Evolutionary conservation across 129 eudicot genomes (phyloP), one percentile per base, ranked within the genome.

Genomic region (Centella asiatica): DNA sequence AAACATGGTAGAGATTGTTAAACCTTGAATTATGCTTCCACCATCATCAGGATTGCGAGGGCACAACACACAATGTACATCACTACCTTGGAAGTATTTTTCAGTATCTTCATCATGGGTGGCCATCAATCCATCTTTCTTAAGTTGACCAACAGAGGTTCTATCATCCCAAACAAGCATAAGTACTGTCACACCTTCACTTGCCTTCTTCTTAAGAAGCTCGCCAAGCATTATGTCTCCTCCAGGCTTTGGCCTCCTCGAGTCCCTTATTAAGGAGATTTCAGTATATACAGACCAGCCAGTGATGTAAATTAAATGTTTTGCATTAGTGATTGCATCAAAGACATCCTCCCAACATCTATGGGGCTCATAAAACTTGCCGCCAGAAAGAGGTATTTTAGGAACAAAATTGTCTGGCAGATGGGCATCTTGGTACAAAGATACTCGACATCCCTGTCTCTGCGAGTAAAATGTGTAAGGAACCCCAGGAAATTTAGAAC

Each of bases 261-360:
- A 44, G 55, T 68, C 72, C 65, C 72, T 68, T 34, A 68, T 29
- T 14, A 68, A 42, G 11, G 64, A 2, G 26, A 68, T 55, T 22
- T 68, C 64, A 24, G 72, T 68, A 46, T 53, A 68, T 23, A 68
- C 72, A 25, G 72, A 64, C 68, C 68, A 64, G 22, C 68, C 68
- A 12, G 72, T 57, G 10, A 68, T 68, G 65, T 68, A 68, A 28
- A 68, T 68, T 27, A 68, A 68, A 45, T 68, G 72, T 60, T 68
- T 68, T 11, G 72, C 72, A 27, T 68, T 56, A 7, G 55, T 36
- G 7, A 68, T 56, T 28, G 72, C 72, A 56, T 68, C 72, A 48
- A 68, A 68, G 31, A 68, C 29, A 42, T 68, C 72, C 44, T 68
- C 72, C 72, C 72, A 68, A 44, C 72, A 68, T 20, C 65, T 39